These are phyloP conservation scores for Tothia fuscella DNA, from an alignment of 2,329 filamentous ascomycete species.

Conservation along the genomic window DNA sequence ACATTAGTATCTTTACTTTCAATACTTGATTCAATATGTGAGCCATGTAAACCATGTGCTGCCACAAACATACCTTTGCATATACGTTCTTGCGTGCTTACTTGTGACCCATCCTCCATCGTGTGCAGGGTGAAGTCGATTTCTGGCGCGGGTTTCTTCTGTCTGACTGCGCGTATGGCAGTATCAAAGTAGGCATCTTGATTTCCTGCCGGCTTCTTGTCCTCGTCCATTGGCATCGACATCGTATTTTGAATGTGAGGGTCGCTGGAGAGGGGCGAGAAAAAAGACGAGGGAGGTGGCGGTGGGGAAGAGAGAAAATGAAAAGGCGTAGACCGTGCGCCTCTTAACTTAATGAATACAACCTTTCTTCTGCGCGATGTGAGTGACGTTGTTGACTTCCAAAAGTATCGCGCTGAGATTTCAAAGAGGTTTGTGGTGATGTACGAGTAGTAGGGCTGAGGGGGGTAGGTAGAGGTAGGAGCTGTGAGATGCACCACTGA, in stretches of 20 bases:
- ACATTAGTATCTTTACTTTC: neutral
- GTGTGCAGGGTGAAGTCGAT: constrained; percentile 98
- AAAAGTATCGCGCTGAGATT: too few relatives aligned
- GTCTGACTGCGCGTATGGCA: constrained; percentile 79
- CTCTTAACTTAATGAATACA: too few relatives aligned
- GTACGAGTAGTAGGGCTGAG: too few relatives aligned
- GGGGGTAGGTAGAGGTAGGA: too few relatives aligned
- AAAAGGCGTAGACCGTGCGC: constrained; percentile 3
- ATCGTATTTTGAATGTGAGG: neutral
- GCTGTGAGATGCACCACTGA: too few relatives aligned
- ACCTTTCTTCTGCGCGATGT: too few relatives aligned
- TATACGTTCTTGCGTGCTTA: constrained; percentile 89
- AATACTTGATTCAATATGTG: neutral
- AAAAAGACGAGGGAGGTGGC: neutral
- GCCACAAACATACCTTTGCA: constrained; percentile 68
- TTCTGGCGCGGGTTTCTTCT: constrained; percentile 92
- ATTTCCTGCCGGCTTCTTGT: constrained; percentile 14
- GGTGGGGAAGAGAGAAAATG: too few relatives aligned
- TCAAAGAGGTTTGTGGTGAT: too few relatives aligned
- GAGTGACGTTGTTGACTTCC: too few relatives aligned
- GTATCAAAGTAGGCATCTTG: constrained; percentile 55
- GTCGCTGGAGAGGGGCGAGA: neutral
- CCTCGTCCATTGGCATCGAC: constrained; percentile 8
- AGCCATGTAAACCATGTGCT: constrained; percentile 12
- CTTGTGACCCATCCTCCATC: constrained; percentile 94